Base-by-base conservation (phyloP, 257 asterid genomes). In the Haberlea rhodopensis region DNA sequence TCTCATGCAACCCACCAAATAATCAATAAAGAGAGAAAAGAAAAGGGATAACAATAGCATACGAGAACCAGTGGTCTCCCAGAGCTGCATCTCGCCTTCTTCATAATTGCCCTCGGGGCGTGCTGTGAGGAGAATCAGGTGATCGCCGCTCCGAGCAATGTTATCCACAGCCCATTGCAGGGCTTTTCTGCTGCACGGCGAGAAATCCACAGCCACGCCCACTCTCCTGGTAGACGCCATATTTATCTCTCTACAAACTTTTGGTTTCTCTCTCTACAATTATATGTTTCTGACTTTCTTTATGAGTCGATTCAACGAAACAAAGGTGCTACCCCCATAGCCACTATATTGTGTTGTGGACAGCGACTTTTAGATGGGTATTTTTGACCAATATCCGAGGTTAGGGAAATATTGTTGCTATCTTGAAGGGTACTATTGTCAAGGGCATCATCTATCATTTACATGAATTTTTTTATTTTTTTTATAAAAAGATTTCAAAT, bases 1-100 rank as follows among this genome's bases (percentile, higher is more conserved):
- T 60, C 32, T 11, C 5, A 31, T 10, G 31, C 6, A 63, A 4
- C 57, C 24, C 4, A 24, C n/a, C 29, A 20, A 26, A 24, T 28
- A 10, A 0, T 8, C 27, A 6, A 62, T 26, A 16, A 1, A 26
- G 19, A 5, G 54, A 28, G 21, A 16, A n/a, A 11, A 28, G 16
- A 69, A 2, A 1, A 55, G 8, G 45, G 58, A 24, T 37, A 13
- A 15, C 10, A 40, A 63, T 63, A 10, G 21, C 90, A 57, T 91
- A 91, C 98, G 98, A 66, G 98, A 91, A 53, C 98, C 96, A 54
- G 96, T 89, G 80, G 88, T 24, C 66, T 63, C 89, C 98, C 98
- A 91, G 4, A 91, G 96, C 80, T 91, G 96, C 89, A 85, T 75
- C 92, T 91, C 98, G 40, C 98, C 95, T 0, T 79, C 57, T 65